Evolutionary conservation across 208 protist species (phyloP), one percentile per base, ranked within the genome.

Genomic region (Wallacemonas sp.): DNA sequence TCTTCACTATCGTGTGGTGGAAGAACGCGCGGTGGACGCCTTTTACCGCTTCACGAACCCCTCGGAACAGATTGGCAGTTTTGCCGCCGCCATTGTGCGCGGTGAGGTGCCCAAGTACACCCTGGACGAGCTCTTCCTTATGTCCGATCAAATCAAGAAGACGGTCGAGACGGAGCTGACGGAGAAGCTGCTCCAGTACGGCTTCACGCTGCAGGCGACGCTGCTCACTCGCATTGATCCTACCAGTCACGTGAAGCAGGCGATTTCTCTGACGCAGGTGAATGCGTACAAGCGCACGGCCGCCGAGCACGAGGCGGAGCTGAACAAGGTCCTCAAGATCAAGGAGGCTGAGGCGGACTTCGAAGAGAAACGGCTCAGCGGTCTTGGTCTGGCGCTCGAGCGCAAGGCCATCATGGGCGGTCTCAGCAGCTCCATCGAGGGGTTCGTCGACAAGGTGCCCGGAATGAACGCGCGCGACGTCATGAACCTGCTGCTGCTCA

Each of bases 221-320:
- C 70, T 91, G 29, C 61, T 93, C 39, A 93, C 89, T 3, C 63
- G 86, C 32, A 93, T 95, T 48, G 82, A 95, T 28, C 89, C 89
- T 8, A 77, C 72, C 59, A 18, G 0, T 1, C 70, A 82, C 31
- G 78, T 95, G 1, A 86, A 91, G 77, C 28, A 49, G 42, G 89
- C 86, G n/a, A 95, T 95, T 61, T 81, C 78, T n/a, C 77, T 88
- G 68, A 93, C 81, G 25, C 86, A 86, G 68, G 71, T 86, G 44
- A 91, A 91, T 52, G 82, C 81, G 22, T 88, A 84, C 63, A 63
- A 59, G 31, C 81, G 86, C 67, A 82, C 70, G 1, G 86, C 79
- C 10, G 86, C 86, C 5, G 79, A 86, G 70, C 77, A 88, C 55
- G 72, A 93, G 65, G 79, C 83, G 44, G 76, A 88, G 70, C 70